These are phyloP conservation scores for Entomortierella chlamydospora DNA, from an alignment of 192 early-diverging fungal genomes.

Conservation along the genomic window DNA sequence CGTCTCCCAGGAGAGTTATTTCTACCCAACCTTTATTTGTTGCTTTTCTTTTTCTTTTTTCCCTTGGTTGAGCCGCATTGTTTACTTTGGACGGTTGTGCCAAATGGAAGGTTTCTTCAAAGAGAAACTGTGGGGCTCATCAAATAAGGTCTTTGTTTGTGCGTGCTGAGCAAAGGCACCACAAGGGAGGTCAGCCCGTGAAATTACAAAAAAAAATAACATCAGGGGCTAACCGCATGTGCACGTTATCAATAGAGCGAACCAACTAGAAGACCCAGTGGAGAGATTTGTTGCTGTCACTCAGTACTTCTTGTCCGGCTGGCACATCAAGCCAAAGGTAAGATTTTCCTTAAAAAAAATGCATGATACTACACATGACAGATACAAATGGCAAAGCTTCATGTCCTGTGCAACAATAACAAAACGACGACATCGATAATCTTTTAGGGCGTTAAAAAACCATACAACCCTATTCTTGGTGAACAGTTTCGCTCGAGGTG, in stretches of 20 bases:
- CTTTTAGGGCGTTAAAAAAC: conserved; percentile 94
- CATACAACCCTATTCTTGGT: conserved; percentile 94
- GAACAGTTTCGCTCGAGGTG: conserved; percentile 90
- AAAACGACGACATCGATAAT: conserved; percentile 67
- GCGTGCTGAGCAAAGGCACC: not conserved
- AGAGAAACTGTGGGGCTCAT: not conserved
- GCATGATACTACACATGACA: too few species aligned
- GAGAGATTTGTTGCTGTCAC: conserved; percentile 86
- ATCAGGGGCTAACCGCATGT: conserved; percentile 6
- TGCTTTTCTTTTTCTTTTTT: not conserved
- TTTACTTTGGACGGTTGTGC: conserved; percentile 10
- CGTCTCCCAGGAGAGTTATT: too few species aligned
- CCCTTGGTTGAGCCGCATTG: not conserved
- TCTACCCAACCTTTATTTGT: not conserved
- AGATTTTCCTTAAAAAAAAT: too few species aligned
- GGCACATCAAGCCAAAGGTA: conserved; percentile 94
- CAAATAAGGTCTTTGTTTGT: not conserved
- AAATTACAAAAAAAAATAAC: not conserved
- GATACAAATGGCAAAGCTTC: too few species aligned
- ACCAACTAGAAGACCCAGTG: conserved; percentile 73
- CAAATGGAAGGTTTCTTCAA: not conserved
- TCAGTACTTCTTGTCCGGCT: conserved; percentile 89
- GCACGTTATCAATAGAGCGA: conserved; percentile 64
- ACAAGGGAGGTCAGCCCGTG: not conserved
- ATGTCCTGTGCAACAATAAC: too few species aligned